Conservation (phyloP, 2,329 filamentous ascomycete species). For the Fusarium luffae region DNA sequence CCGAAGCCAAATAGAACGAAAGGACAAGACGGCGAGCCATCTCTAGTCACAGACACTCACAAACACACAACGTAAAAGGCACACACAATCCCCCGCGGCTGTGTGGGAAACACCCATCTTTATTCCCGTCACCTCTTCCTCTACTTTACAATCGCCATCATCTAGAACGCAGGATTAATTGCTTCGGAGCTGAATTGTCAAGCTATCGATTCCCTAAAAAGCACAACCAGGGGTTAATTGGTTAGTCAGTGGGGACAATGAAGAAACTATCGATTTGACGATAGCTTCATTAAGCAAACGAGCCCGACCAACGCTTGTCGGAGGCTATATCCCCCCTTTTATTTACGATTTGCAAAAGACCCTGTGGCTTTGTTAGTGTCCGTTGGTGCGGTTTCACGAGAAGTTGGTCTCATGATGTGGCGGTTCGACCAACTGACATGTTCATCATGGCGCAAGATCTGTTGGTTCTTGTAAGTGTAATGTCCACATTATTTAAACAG, state of each 20-base stretch:
- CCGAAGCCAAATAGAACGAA: slow-evolving; percentile 10
- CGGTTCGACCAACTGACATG: background rate
- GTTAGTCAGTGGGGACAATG: background rate
- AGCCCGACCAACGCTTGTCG: background rate
- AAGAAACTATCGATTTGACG: slow-evolving; percentile 18
- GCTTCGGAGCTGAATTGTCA: background rate
- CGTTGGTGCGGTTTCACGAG: background rate
- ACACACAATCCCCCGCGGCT: background rate
- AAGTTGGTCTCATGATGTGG: background rate
- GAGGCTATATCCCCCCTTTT: background rate
- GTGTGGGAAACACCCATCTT: background rate
- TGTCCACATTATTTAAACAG: background rate
- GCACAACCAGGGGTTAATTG: background rate
- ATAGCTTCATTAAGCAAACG: background rate
- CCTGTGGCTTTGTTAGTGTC: background rate
- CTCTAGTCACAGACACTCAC: background rate
- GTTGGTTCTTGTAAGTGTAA: background rate
- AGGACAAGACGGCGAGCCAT: slow-evolving; percentile 32
- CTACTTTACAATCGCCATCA: too few relatives aligned
- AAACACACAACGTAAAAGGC: background rate
- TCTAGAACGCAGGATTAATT: background rate
- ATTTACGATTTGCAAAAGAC: background rate
- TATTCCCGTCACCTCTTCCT: background rate
- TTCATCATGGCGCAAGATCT: background rate
- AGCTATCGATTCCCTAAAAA: slow-evolving; percentile 10